Conservation (phyloP, 208 protist species). For the Trypanosoma cruzi region DNA sequence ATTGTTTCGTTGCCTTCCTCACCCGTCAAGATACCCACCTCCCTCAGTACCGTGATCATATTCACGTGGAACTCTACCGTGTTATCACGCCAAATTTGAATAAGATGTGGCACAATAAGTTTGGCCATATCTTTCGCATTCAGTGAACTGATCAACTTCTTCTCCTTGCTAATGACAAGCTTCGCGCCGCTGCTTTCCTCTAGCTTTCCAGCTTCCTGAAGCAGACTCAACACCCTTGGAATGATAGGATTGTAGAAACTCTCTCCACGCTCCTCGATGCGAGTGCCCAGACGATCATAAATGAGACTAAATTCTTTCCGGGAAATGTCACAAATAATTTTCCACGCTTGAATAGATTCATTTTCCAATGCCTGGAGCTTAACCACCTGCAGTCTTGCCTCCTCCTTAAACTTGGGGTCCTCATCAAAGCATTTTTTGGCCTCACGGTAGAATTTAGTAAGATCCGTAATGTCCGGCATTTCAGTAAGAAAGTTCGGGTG, state of each 20-base stretch:
- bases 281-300: constrained; percentile 90
- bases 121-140: constrained; percentile 85
- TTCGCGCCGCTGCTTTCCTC: constrained; percentile 89
- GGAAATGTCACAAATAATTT: constrained; percentile 94
- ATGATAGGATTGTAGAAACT: constrained; percentile 97
- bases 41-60: constrained; percentile 79
- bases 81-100: constrained; percentile 52
- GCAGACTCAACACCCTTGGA: constrained; percentile 72
- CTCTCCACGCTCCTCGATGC: constrained; percentile 94
- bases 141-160: constrained; percentile 58
- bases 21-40: constrained; percentile 66
- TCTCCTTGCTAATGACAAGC: constrained; percentile 78
- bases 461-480: constrained; percentile 92
- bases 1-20: constrained; percentile 79
- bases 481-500: constrained; percentile 90
- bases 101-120: constrained; percentile 76
- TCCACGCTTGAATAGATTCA: constrained; percentile 86
- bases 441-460: constrained; percentile 95
- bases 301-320: constrained; percentile 94
- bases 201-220: constrained; percentile 80
- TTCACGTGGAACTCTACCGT: constrained; percentile 66
- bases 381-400: constrained; percentile 91
- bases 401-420: constrained; percentile 93
- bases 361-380: constrained; percentile 87
- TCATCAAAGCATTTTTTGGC: constrained; percentile 95